Evolutionary conservation across 495 filamentous ascomycete genomes (phyloP), one percentile per base, ranked within the genome.

Genomic region (Lepidopterella palustris): DNA sequence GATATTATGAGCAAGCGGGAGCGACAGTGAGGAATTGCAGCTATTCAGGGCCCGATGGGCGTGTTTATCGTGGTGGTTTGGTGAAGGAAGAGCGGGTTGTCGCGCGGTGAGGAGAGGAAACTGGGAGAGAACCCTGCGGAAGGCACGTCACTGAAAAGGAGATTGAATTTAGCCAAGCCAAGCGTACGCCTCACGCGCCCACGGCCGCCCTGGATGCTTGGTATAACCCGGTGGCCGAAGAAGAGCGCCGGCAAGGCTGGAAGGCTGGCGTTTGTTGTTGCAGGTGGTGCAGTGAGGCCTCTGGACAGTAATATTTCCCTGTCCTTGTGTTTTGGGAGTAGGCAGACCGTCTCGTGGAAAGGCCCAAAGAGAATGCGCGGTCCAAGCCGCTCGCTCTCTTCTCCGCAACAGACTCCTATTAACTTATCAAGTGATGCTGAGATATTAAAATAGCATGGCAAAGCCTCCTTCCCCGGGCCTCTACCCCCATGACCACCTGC

Each of bases 141-240:
- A 18, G 55, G 53, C 29, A 60, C 58, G 47, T 52, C 25, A 50
- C 24, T 40, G 45, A 45, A 58, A 58, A 58, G 45, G 56, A 45
- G 56, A 45, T 40, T 42, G n/a, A 60, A 55, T 60, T 48, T 48
- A 49, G 50, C 50, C 57, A 58, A 58, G 61, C 61, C 31, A 51
- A 56, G 57, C 23, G 20, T 32, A 49, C 55, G 51, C 39, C 58
- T 47, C 40, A n/a, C 40, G 39, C 57, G 42, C 35, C 42, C 32
- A 40, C 13, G 47, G 24, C 21, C 47, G 25, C 47, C 25, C 47
- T 40, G 35, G 47, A 58, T 28, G 32, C 15, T 55, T 26, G 50
- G 11, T 28, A 24, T 54, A 55, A 24, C 31, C 26, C 20, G 27
- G n/a, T 35, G 2, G 6, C 11, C 10, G 31, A 8, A 10, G 18